phyloP scores from a whole-genome alignment of 306 rosid genomes.

The Cicer arietinum region DNA sequence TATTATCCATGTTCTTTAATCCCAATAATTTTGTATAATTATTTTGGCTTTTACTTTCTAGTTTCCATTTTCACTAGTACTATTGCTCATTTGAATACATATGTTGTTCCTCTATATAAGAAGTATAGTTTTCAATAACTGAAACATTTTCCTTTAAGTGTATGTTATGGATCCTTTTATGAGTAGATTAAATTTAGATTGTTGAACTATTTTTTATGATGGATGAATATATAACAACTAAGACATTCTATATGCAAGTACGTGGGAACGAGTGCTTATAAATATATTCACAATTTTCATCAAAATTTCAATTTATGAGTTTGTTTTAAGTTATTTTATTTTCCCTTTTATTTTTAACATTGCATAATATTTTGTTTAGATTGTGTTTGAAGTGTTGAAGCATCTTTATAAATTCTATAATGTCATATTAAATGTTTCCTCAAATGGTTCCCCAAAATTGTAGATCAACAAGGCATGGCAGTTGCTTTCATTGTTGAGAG shows the following conservation, averaged over 20 bases:
- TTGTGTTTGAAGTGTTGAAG: slow-evolving; percentile 13
- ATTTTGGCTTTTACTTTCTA: slow-evolving; percentile 54
- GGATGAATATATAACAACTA: slow-evolving; percentile 83
- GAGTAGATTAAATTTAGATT: slow-evolving; percentile 8
- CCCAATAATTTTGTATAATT: background rate
- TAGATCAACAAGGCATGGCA: too few species aligned
- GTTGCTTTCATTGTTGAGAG: too few species aligned
- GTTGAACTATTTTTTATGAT: slow-evolving; percentile 49
- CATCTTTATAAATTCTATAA: slow-evolving; percentile 20
- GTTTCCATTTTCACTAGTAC: slow-evolving; percentile 97
- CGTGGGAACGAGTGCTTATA: slow-evolving; percentile 48
- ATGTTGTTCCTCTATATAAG: slow-evolving; percentile 55
- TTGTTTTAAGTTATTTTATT: slow-evolving; percentile 19
- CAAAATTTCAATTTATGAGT: slow-evolving; percentile 37
- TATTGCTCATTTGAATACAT: slow-evolving; percentile 60
- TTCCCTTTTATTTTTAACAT: slow-evolving; percentile 10
- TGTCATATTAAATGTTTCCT: background rate
- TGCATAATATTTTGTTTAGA: background rate
- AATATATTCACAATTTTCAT: background rate
- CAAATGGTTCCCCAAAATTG: slow-evolving; percentile 69
- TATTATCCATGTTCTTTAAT: background rate
- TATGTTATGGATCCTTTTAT: background rate
- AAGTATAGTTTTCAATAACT: slow-evolving; percentile 59
- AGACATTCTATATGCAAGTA: slow-evolving; percentile 98
- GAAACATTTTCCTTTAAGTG: background rate